phyloP scores from a whole-genome alignment of 202 grass and related monocot genomes.

The Setaria italica region DNA sequence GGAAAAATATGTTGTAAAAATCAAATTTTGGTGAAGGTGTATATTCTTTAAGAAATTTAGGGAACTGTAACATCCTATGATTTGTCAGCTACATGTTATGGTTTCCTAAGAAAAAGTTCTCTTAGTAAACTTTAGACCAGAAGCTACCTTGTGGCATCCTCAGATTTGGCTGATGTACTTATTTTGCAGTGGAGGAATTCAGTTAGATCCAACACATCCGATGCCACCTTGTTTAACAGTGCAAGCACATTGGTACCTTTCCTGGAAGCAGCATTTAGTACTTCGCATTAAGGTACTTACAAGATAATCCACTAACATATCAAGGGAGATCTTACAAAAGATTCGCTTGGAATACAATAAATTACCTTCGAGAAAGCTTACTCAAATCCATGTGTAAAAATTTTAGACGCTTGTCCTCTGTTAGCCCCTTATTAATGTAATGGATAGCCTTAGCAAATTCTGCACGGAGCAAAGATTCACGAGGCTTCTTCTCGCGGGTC shows the following conservation, averaged over 20 bases:
- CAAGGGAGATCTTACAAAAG: conserved; percentile 26
- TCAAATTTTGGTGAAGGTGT: conserved; percentile 1
- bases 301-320: conserved; percentile 25
- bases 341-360: conserved; percentile 1
- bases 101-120: conserved; percentile 33
- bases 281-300: conserved; percentile 26
- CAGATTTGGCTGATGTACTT: conserved; percentile 46
- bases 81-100: neutral
- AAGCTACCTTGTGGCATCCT: conserved; percentile 59
- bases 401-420: conserved; percentile 64
- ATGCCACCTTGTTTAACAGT: conserved; percentile 78
- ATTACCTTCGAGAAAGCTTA: conserved; percentile 88
- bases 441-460: conserved; percentile 95
- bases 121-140: conserved; percentile 36
- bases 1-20: conserved; percentile 3
- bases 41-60: neutral
- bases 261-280: conserved; percentile 56
- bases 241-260: conserved; percentile 76
- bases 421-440: conserved; percentile 81
- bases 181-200: conserved; percentile 77
- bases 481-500: conserved; percentile 94
- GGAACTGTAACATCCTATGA: conserved; percentile 13
- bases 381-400: conserved; percentile 99
- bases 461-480: conserved; percentile 89
- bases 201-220: conserved; percentile 82